Percentiles rank a stretch among this genome's conserved stretches.
These are phyloP conservation scores for Ceriops decandra DNA, from an alignment of 345 rosid species.

Conservation along the genomic window DNA sequence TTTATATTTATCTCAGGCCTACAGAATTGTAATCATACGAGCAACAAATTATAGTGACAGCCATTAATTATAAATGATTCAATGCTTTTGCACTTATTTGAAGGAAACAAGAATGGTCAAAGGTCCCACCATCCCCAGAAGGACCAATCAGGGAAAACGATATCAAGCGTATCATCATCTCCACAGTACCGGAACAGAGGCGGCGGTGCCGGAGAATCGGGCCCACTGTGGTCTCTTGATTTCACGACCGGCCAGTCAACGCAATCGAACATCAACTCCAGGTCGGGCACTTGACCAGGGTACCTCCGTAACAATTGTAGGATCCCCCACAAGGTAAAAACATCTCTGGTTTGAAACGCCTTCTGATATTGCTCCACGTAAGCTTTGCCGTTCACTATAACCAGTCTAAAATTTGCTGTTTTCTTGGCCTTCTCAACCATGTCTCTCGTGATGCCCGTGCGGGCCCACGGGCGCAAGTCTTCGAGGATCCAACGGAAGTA, in stretches of 20 bases:
- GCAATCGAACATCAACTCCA: conserved; percentile 33
- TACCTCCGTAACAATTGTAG: conserved; percentile 28
- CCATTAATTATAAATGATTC: neutral
- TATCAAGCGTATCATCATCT: conserved; percentile 14
- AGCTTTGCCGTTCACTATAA: conserved; percentile 17
- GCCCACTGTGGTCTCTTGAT: conserved; percentile 1
- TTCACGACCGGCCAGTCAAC: conserved; percentile 31
- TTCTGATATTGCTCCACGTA: conserved; percentile 16
- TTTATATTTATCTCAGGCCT: conserved; percentile 38
- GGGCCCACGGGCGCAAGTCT: conserved; percentile 28
- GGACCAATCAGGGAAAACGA: conserved; percentile 33
- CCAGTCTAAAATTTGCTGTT: conserved; percentile 26
- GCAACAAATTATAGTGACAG: neutral
- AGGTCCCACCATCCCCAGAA: conserved; percentile 31
- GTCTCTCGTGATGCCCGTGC: conserved; percentile 24
- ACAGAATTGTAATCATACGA: neutral
- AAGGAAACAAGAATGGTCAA: neutral
- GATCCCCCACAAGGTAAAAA: conserved; percentile 31
- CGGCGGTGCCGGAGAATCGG: conserved; percentile 17
- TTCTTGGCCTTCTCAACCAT: conserved; percentile 16
- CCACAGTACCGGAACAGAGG: conserved; percentile 35
- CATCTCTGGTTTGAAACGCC: conserved; percentile 25
- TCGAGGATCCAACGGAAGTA: conserved; percentile 31
- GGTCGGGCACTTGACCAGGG: conserved; percentile 27
- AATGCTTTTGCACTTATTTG: too few species aligned